These are phyloP conservation scores for Crithidia acanthocephali DNA, from an alignment of 208 protist genomes.

Conservation along the genomic window DNA sequence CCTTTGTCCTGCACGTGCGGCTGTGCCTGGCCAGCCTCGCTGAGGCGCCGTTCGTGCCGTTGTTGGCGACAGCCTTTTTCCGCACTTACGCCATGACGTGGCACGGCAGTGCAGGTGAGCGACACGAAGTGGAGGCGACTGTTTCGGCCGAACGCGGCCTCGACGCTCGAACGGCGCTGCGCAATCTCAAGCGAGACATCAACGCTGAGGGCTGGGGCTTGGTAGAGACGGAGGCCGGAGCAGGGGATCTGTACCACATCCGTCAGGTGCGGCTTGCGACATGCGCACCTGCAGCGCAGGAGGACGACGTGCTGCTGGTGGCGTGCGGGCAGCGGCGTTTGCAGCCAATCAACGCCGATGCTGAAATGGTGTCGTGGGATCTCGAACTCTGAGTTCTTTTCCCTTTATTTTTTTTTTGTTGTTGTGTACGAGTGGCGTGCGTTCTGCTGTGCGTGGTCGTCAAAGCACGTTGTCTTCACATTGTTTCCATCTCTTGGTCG, in stretches of 20 bases:
- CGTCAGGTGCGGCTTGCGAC: conserved; percentile 1
- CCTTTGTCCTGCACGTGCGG: conserved; percentile 23
- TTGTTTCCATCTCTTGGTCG: no score
- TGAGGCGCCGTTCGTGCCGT: conserved; percentile 28
- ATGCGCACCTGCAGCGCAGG: not conserved
- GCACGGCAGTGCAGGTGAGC: not conserved
- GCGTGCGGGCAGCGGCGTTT: conserved; percentile 9
- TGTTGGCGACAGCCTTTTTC: conserved; percentile 62
- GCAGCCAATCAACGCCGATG: conserved; percentile 20
- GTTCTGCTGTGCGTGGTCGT: no score
- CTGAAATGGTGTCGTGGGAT: not conserved
- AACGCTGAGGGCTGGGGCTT: conserved; percentile 66
- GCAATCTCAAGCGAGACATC: conserved; percentile 40
- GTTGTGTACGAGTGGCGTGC: no score
- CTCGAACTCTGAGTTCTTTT: not conserved
- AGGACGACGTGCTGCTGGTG: conserved; percentile 8
- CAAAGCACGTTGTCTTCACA: no score
- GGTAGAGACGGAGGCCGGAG: conserved; percentile 38
- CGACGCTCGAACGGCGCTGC: conserved; percentile 33
- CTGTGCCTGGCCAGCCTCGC: conserved; percentile 40
- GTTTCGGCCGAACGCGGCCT: conserved; percentile 22
- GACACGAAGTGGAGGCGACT: conserved; percentile 23
- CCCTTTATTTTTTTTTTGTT: no score
- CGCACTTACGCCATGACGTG: conserved; percentile 39
- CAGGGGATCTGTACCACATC: conserved; percentile 41